These are phyloP conservation scores for Phellinidium pouzarii DNA, from an alignment of 1,284 basidiomycete species.

Conservation along the genomic window DNA sequence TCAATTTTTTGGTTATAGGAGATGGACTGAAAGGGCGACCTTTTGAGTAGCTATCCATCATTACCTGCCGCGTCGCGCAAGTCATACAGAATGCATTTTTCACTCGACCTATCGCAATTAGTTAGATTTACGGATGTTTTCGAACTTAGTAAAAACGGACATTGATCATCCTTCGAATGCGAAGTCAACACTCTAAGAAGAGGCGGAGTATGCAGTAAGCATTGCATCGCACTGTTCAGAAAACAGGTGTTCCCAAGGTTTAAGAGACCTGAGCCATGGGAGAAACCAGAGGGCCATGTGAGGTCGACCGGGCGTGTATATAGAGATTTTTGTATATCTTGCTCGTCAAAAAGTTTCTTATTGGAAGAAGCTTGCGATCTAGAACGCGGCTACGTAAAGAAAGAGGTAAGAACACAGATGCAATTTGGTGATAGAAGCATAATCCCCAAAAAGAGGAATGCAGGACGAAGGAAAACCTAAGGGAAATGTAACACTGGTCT, in stretches of 20 bases:
- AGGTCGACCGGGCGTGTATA: constrained; percentile 48
- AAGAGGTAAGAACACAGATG: neutral
- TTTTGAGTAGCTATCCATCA: constrained; percentile 42
- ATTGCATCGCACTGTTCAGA: constrained; percentile 92
- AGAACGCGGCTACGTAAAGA: neutral
- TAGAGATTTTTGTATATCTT: constrained; percentile 27
- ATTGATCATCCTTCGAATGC: constrained; percentile 46
- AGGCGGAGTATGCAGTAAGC: constrained; percentile 90
- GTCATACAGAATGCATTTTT: constrained; percentile 68
- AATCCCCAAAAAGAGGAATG: neutral
- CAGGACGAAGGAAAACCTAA: neutral
- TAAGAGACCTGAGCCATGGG: constrained; percentile 61
- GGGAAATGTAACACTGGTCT: neutral
- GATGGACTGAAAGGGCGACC: constrained; percentile 51
- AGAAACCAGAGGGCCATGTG: constrained; percentile 44
- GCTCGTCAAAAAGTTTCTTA: neutral
- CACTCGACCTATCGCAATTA: constrained; percentile 42
- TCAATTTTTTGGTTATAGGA: constrained; percentile 58
- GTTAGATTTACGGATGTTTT: constrained; percentile 18
- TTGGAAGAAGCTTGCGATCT: neutral
- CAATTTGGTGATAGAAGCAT: neutral
- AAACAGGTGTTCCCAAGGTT: constrained; percentile 99
- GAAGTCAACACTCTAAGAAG: constrained; percentile 64
- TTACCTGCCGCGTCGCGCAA: constrained; percentile 57
- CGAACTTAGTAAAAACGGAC: constrained; percentile 32